These are phyloP conservation scores for Penicillium sp. DNA, from an alignment of 2,329 filamentous ascomycete genomes.

Conservation along the genomic window DNA sequence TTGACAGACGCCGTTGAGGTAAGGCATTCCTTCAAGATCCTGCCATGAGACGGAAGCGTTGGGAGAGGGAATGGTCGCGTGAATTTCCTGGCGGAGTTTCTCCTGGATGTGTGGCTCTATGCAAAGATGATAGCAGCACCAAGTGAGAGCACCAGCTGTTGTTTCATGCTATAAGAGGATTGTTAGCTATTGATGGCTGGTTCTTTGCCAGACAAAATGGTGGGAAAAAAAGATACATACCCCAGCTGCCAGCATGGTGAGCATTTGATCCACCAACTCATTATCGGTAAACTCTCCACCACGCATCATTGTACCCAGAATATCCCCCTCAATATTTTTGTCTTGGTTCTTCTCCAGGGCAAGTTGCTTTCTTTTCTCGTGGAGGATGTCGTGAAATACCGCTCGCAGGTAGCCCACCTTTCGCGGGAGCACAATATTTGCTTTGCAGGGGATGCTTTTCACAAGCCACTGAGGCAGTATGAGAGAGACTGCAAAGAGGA, in stretches of 20 bases:
- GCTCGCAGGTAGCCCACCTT: slow-evolving; percentile 33
- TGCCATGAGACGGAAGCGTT: slow-evolving; percentile 8
- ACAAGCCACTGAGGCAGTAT: slow-evolving; percentile 56
- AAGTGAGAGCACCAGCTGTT: slow-evolving; percentile 32
- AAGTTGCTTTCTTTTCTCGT: slow-evolving; percentile 32
- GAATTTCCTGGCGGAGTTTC: slow-evolving; percentile 31
- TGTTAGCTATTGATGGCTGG: background rate
- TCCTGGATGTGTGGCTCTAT: slow-evolving; percentile 31
- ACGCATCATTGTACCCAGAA: slow-evolving; percentile 40
- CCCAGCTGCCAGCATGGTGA: slow-evolving; percentile 44
- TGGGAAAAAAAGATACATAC: slow-evolving; percentile 17
- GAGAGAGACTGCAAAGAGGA: slow-evolving; percentile 47
- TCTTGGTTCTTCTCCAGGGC: slow-evolving; percentile 39
- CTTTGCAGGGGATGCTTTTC: slow-evolving; percentile 44
- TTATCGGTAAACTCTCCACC: slow-evolving; percentile 40
- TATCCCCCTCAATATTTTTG: slow-evolving; percentile 35
- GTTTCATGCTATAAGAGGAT: slow-evolving; percentile 28
- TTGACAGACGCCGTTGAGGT: slow-evolving; percentile 74
- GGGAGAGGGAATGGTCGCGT: slow-evolving; percentile 22
- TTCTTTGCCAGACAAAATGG: background rate
- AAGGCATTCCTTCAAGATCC: slow-evolving; percentile 67
- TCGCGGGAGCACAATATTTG: slow-evolving; percentile 33
- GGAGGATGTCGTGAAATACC: slow-evolving; percentile 36
- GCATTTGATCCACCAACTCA: slow-evolving; percentile 44
- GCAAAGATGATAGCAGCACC: slow-evolving; percentile 33